Evolutionary conservation across 768 basidiomycete genomes (phyloP).

Genomic region (Cystobasidium tubakii): DNA sequence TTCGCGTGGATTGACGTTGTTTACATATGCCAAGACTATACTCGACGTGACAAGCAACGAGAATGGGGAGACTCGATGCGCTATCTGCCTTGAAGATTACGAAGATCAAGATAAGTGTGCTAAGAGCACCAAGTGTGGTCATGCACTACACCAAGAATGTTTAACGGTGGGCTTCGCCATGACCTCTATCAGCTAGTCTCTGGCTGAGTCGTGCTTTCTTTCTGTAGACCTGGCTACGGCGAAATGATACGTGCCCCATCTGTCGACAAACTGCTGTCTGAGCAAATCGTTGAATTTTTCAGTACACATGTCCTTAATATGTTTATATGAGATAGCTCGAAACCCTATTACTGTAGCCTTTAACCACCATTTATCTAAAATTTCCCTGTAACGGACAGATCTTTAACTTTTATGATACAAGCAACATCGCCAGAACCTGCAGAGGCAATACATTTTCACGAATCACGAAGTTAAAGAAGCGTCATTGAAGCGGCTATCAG

Average conservation of each 20-base stretch:
- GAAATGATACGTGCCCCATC: constrained; percentile 23
- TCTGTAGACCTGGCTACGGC: constrained; percentile 14
- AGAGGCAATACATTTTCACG: too few species aligned
- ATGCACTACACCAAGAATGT: constrained; percentile 21
- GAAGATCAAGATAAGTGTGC: constrained; percentile 17
- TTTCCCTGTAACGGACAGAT: too few species aligned
- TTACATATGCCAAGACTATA: neutral
- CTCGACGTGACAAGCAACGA: neutral
- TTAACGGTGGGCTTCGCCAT: constrained; percentile 18
- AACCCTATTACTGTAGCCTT: too few species aligned
- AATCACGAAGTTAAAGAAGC: too few species aligned
- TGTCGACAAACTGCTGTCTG: constrained; percentile 25
- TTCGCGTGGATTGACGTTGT: neutral
- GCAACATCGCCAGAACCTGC: too few species aligned
- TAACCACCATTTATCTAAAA: too few species aligned
- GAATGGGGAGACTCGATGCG: constrained; percentile 20
- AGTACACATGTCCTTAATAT: too few species aligned
- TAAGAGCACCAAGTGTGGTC: constrained; percentile 31
- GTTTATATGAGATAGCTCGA: too few species aligned
- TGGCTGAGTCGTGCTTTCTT: neutral
- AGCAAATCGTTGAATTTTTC: too few species aligned
- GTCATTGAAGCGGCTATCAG: too few species aligned
- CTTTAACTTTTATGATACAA: too few species aligned
- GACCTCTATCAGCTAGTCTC: neutral
- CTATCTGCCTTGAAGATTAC: constrained; percentile 36